Conservation (phyloP, 2,329 filamentous ascomycete species). For the Pochonia chlamydosporia region DNA sequence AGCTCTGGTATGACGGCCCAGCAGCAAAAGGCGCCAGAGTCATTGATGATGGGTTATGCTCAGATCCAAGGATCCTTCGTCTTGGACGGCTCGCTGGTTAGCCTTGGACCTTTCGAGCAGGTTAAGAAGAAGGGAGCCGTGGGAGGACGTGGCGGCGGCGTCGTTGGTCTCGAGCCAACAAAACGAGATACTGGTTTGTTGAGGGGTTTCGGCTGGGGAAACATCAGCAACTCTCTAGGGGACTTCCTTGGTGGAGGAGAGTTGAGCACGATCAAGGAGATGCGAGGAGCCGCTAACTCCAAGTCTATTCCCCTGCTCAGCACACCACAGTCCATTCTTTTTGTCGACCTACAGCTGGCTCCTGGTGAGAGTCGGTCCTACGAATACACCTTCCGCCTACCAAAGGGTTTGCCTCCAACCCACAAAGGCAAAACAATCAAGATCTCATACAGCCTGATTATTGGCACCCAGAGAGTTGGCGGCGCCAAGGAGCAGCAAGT, state of each 20-base stretch:
- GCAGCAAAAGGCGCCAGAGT: conserved; percentile 57
- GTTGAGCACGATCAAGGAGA: conserved; percentile 89
- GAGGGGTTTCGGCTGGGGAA: conserved; percentile 80
- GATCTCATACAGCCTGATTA: conserved; percentile 82
- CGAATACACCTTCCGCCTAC: conserved; percentile 80
- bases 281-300: conserved; percentile 80
- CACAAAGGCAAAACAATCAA: conserved; percentile 92
- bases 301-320: conserved; percentile 88
- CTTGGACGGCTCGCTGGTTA: conserved; percentile 84
- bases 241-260: conserved; percentile 83
- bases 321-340: conserved; percentile 90
- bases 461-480: conserved; percentile 84
- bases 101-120: conserved; percentile 85
- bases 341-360: conserved; percentile 82
- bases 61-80: conserved; percentile 91
- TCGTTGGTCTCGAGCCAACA: conserved; percentile 69
- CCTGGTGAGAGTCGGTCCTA: conserved; percentile 87
- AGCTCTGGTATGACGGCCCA: conserved; percentile 38
- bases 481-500: conserved; percentile 75
- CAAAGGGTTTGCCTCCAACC: conserved; percentile 82
- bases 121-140: conserved; percentile 92
- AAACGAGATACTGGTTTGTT: conserved; percentile 77
- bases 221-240: conserved; percentile 79
- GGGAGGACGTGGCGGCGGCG: conserved; percentile 79
- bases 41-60: conserved; percentile 95